These are phyloP conservation scores for Rhodotorula sp. DNA, from an alignment of 1,284 basidiomycete species.

Conservation along the genomic window DNA sequence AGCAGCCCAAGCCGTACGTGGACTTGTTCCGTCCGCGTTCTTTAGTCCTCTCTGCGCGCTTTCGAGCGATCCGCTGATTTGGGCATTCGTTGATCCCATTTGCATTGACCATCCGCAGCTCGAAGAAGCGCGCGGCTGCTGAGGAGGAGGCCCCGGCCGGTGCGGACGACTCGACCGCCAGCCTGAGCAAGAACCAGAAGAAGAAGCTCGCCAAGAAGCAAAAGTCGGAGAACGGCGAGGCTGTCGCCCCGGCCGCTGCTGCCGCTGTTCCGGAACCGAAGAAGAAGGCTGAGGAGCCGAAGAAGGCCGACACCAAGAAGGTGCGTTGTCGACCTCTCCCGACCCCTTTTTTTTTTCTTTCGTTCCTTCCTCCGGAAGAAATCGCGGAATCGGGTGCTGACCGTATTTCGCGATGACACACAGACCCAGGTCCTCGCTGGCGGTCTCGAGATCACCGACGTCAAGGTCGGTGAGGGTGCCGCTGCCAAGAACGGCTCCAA, in stretches of 20 bases:
- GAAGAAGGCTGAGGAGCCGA: conserved; percentile 43
- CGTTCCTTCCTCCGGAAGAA: too few species aligned
- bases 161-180: conserved; percentile 33
- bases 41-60: neutral
- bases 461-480: conserved; percentile 74
- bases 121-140: conserved; percentile 40
- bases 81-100: neutral
- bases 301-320: conserved; percentile 36
- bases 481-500: conserved; percentile 80
- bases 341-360: too few species aligned
- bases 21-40: too few species aligned
- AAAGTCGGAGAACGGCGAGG: conserved; percentile 60
- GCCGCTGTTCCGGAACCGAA: conserved; percentile 46
- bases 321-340: neutral
- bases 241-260: conserved; percentile 57
- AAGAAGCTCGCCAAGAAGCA: conserved; percentile 72
- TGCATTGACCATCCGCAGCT: neutral
- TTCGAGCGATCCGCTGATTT: neutral
- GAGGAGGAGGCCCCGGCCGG: conserved; percentile 25
- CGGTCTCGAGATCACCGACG: conserved; percentile 76
- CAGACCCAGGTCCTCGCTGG: conserved; percentile 59
- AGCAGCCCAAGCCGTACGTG: conserved; percentile 46
- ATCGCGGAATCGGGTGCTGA: neutral
- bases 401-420: neutral
- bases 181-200: conserved; percentile 56